phyloP scores from a whole-genome alignment of 176 grass and related monocot genomes.

The Saccharum spontaneum region DNA sequence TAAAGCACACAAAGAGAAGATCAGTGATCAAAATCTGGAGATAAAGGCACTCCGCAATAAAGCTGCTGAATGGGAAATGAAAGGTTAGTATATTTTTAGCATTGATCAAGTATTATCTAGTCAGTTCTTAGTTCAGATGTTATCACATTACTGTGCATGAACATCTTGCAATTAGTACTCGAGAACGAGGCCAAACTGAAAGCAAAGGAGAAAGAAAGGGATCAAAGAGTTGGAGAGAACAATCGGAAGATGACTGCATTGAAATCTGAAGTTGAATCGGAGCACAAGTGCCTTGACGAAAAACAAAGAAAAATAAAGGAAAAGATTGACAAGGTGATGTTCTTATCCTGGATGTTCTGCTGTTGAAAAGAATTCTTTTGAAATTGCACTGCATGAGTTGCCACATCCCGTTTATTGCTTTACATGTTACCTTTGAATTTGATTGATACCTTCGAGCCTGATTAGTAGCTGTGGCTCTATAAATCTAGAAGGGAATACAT shows the following conservation, averaged over 20 bases:
- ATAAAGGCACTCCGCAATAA: conserved; percentile 49
- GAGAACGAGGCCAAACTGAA: conserved; percentile 54
- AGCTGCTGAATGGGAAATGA: conserved; percentile 62
- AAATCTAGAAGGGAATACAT: conserved; percentile 1
- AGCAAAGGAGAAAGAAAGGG: conserved; percentile 56
- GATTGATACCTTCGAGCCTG: not conserved
- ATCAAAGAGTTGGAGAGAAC: conserved; percentile 52
- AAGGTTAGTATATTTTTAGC: conserved; percentile 47
- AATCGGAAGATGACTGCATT: conserved; percentile 47
- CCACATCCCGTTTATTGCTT: not conserved
- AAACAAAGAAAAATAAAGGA: conserved; percentile 55
- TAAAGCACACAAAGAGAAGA: conserved; percentile 67
- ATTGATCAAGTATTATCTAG: conserved; percentile 8
- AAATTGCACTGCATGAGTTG: conserved; percentile 1
- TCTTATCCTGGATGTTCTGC: conserved; percentile 17
- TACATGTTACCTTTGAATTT: not conserved
- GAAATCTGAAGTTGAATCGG: conserved; percentile 58
- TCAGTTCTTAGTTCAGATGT: not conserved
- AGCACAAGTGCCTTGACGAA: conserved; percentile 51
- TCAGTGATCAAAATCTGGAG: conserved; percentile 50
- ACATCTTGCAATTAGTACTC: conserved; percentile 32
- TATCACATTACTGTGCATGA: not conserved
- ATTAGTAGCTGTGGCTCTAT: not conserved
- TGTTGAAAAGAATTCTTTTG: not conserved
- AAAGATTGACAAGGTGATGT: conserved; percentile 52